Percentiles rank a stretch among this genome's conserved stretches.
phyloP scores from a whole-genome alignment of 345 rosid genomes.

The Citrus unshiu region DNA sequence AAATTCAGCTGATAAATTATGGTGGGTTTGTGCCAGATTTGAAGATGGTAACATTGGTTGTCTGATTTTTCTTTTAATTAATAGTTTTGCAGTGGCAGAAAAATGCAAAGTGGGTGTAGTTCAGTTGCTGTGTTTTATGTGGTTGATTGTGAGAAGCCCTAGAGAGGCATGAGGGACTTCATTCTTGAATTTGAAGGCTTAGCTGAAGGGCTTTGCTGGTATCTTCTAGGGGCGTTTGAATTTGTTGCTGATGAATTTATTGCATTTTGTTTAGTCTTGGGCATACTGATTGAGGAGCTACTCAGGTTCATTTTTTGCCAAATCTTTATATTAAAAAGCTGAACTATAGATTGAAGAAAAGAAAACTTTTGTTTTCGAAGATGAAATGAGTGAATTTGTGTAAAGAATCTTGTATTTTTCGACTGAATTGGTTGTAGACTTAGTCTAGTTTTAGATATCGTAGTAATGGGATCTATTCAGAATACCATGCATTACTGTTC shows the following conservation, averaged over 20 bases:
- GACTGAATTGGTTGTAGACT: background rate
- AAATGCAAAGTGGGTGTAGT: background rate
- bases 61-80: background rate
- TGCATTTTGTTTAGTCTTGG: constrained; percentile 16
- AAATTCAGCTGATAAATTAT: background rate
- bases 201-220: constrained; percentile 30
- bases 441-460: background rate
- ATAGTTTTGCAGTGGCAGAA: background rate
- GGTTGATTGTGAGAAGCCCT: constrained; percentile 1
- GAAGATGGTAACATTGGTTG: background rate
- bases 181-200: constrained; percentile 28
- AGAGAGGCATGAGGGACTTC: constrained; percentile 31
- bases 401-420: background rate
- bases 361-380: background rate
- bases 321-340: constrained; percentile 7
- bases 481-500: constrained; percentile 71
- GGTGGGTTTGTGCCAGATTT: constrained; percentile 14
- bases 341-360: background rate
- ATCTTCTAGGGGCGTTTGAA: constrained; percentile 22
- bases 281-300: constrained; percentile 20
- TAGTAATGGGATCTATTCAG: constrained; percentile 51
- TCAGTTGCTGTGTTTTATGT: background rate
- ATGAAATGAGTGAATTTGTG: background rate
- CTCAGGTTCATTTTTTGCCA: constrained; percentile 15
- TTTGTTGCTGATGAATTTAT: constrained; percentile 24